Evolutionary conservation across 1,139 yeast genomes (phyloP).

Genomic region (Blastobotrys proliferans): DNA sequence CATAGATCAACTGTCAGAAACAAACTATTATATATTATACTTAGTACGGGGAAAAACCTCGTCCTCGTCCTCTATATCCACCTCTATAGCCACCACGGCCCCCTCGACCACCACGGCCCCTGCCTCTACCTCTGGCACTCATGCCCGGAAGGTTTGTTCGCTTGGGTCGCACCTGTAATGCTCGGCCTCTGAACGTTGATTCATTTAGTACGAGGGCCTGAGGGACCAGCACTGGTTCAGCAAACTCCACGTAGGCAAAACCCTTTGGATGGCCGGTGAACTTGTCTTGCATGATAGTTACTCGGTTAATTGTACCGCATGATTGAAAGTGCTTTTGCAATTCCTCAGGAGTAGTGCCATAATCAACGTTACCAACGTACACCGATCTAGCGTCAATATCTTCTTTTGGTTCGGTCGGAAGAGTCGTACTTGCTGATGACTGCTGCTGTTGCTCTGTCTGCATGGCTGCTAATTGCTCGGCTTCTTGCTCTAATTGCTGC

Average conservation of each 20-base stretch:
- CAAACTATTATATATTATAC: too few species aligned
- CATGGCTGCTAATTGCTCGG: conserved; percentile 49
- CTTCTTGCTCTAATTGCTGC: conserved; percentile 49
- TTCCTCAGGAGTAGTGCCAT: conserved; percentile 73
- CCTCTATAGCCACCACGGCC: conserved; percentile 19
- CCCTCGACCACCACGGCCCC: conserved; percentile 44
- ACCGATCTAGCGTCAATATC: conserved; percentile 74
- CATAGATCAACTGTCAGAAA: too few species aligned
- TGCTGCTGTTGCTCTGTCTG: conserved; percentile 35
- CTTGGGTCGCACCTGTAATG: conserved; percentile 66
- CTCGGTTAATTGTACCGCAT: conserved; percentile 77
- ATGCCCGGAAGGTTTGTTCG: conserved; percentile 78
- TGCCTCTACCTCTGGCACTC: conserved; percentile 44
- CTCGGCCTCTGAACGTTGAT: conserved; percentile 60
- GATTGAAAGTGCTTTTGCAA: conserved; percentile 71
- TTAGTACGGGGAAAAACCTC: conserved; percentile 11
- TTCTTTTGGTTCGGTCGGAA: conserved; percentile 45
- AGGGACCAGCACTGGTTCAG: conserved; percentile 56
- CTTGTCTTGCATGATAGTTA: conserved; percentile 72
- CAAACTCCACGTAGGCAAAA: conserved; percentile 78
- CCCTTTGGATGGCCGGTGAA: conserved; percentile 80
- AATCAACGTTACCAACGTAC: conserved; percentile 85
- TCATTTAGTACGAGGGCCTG: conserved; percentile 69
- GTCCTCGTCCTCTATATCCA: conserved; percentile 12
- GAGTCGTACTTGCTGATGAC: conserved; percentile 28